A percentile compares a stretch with the other conserved stretches of the same genome.
Evolutionary conservation across 1,284 basidiomycete genomes (phyloP).

Genomic region (Agaricales sp.): DNA sequence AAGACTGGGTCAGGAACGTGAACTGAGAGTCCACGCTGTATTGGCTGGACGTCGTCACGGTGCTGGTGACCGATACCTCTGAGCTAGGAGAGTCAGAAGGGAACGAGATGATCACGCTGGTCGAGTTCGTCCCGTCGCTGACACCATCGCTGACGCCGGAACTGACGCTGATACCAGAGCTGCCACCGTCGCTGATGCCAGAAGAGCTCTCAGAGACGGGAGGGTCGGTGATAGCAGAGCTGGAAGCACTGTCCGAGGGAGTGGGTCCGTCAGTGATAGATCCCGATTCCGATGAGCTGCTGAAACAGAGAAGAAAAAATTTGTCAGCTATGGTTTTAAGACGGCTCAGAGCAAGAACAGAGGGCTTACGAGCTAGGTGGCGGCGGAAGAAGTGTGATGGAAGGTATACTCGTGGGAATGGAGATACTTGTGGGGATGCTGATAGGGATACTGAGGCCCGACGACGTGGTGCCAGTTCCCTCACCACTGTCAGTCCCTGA

Average conservation of each 20-base stretch:
- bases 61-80: conserved; percentile 3
- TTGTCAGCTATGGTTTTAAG: too few relatives aligned
- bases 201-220: too few relatives aligned
- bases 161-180: too few relatives aligned
- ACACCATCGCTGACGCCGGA: too few relatives aligned
- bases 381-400: too few relatives aligned
- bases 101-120: conserved; percentile 15
- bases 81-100: conserved; percentile 8
- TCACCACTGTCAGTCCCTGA: background rate
- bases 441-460: background rate
- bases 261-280: too few relatives aligned
- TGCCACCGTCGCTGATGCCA: too few relatives aligned
- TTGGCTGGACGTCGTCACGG: conserved; percentile 14
- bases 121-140: conserved; percentile 4
- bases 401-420: conserved; percentile 8
- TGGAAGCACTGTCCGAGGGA: too few relatives aligned
- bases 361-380: too few relatives aligned
- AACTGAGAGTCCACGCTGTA: conserved; percentile 21
- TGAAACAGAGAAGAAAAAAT: too few relatives aligned
- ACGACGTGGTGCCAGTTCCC: background rate
- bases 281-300: too few relatives aligned
- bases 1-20: conserved; percentile 29
- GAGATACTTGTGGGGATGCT: background rate
- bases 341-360: too few relatives aligned
- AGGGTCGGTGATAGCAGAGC: background rate